Conservation (phyloP, 2,329 filamentous ascomycete genomes). For the Colletotrichum endophyticum region DNA sequence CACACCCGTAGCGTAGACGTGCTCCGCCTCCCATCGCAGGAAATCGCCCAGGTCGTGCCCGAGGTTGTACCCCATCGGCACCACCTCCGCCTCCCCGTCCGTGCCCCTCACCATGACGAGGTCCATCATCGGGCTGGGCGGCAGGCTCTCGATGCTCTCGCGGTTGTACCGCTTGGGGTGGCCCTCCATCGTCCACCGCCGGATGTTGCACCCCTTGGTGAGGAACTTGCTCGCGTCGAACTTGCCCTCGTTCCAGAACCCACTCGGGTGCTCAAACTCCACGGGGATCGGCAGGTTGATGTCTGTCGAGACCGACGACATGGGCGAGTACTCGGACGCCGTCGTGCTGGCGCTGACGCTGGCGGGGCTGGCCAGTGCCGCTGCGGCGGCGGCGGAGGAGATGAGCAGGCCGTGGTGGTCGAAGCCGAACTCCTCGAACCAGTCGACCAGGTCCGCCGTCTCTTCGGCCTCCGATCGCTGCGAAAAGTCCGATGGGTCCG, state of each 20-base stretch:
- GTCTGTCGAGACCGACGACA: conserved; percentile 24
- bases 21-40: conserved; percentile 60
- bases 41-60: conserved; percentile 65
- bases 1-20: conserved; percentile 42
- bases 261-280: conserved; percentile 34
- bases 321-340: background rate
- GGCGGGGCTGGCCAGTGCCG: background rate
- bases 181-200: conserved; percentile 41
- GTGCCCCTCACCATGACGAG: conserved; percentile 44
- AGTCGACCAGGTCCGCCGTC: conserved; percentile 50
- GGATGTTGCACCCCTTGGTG: conserved; percentile 31
- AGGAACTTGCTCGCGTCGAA: conserved; percentile 35
- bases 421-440: conserved; percentile 59
- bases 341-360: background rate
- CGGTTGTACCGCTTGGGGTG: conserved; percentile 34
- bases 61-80: conserved; percentile 67
- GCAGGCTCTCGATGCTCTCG: conserved; percentile 36
- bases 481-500: conserved; percentile 46
- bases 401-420: conserved; percentile 45
- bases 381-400: background rate
- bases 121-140: conserved; percentile 56
- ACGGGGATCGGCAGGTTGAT: conserved; percentile 43
- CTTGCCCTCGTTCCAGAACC: conserved; percentile 35
- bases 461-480: conserved; percentile 49
- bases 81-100: conserved; percentile 36